A percentile compares a stretch with the other conserved stretches of the same genome.
Conservation (phyloP, 225 moss, liverwort and hornwort genomes). For the Asterella californica region DNA sequence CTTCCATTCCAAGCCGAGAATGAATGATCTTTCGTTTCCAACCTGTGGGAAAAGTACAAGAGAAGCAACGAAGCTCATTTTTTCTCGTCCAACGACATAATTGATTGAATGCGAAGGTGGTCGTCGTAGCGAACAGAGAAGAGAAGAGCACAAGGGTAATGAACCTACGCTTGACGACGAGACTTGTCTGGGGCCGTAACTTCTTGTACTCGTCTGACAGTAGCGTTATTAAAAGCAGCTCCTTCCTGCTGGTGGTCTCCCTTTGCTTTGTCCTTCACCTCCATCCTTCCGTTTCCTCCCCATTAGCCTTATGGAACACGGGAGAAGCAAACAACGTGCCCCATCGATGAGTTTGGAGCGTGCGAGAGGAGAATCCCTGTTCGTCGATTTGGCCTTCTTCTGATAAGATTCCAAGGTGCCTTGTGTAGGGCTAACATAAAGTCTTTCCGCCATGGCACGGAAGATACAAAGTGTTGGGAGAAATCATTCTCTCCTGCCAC, state of each 20-base stretch:
- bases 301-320: not conserved
- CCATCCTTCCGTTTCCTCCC: not conserved
- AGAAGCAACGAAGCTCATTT: not conserved
- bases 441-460: not conserved
- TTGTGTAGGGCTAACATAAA: not conserved
- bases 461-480: not conserved
- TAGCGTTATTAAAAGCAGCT: slow-evolving; percentile 6
- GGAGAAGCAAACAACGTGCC: too few species aligned
- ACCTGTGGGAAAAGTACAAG: not conserved
- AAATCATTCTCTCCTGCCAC: slow-evolving; percentile 8
- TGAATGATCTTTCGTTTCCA: not conserved
- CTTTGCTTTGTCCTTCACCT: not conserved
- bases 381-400: not conserved
- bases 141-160: not conserved
- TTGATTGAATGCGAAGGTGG: slow-evolving; percentile 8
- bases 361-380: not conserved
- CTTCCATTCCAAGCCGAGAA: not conserved
- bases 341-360: not conserved
- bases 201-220: slow-evolving; percentile 2
- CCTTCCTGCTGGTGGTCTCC: not conserved
- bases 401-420: not conserved
- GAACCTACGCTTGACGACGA: slow-evolving; percentile 11
- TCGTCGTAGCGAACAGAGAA: not conserved
- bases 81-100: slow-evolving; percentile 1
- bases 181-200: not conserved